Base-by-base conservation (phyloP, 2,329 filamentous ascomycete genomes). In the Colletotrichum phormii region DNA sequence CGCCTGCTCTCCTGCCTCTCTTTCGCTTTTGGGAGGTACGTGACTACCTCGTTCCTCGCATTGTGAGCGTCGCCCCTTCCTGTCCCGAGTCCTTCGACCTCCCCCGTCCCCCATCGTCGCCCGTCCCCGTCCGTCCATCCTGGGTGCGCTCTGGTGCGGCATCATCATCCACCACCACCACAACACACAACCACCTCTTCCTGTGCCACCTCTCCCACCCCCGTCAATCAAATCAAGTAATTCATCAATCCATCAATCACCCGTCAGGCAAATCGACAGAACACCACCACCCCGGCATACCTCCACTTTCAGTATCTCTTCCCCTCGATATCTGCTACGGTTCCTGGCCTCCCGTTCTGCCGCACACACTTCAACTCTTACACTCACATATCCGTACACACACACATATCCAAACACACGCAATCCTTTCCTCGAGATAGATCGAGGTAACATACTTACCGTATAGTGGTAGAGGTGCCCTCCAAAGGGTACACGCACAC, bases 271-370 rank as follows among this genome's bases (percentile, higher is more conserved):
- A 60, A 31, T 60, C 33, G n/a, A 42, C n/a, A 22, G 22, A 55
- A 55, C 26, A 24, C 11, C 26, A 26, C 53, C 53, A 55, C 26
- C 26, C 57, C 57, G 57, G 13, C 57, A 60, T 42, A n/a, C 31
- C 31, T 26, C 57, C 33, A n/a, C 35, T n/a, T 37, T 57, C 54
- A 13, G 37, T 42, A 18, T 42, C 24, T n/a, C 24, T 18, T 31
- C 8, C 33, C 18, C 35, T 37, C 33, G n/a, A 37, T 33, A 29
- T 37, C 13, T 9, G n/a, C 42, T 46, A 31, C 46, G 26, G 65
- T 60, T 35, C 70, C 70, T 72, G 51, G 65, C 55, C 35, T 64
- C 54, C 70, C 70, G 64, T 31, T 51, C 26, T 26, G 35, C 51
- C 46, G 22, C 33, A 54, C 42, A 49, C 18, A n/a, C 42, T 49